Evolutionary conservation across 2,329 filamentous ascomycete genomes (phyloP).

Genomic region (Aspergillus costaricaensis): DNA sequence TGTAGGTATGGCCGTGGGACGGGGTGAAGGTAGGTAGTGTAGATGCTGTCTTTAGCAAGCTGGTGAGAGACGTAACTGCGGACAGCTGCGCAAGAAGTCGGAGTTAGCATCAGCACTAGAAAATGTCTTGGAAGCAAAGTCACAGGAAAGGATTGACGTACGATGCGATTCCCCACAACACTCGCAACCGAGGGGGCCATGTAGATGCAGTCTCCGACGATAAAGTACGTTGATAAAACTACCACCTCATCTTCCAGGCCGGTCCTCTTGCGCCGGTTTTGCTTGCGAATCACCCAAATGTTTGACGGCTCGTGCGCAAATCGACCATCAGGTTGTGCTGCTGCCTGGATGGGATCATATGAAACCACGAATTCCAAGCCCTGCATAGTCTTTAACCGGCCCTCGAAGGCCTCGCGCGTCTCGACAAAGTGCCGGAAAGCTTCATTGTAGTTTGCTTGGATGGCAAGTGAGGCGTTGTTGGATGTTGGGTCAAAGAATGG

Average conservation of each 20-base stretch:
- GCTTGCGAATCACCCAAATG: slow-evolving; percentile 64
- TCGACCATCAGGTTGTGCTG: slow-evolving; percentile 43
- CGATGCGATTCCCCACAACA: slow-evolving; percentile 57
- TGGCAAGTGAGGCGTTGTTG: slow-evolving; percentile 60
- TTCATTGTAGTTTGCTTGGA: slow-evolving; percentile 54
- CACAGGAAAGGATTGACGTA: slow-evolving; percentile 33
- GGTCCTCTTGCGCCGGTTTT: slow-evolving; percentile 50
- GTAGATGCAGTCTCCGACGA: slow-evolving; percentile 62
- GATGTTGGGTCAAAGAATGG: slow-evolving; percentile 65
- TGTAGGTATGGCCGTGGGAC: slow-evolving; percentile 61
- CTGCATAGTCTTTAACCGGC: slow-evolving; percentile 53
- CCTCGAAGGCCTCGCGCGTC: slow-evolving; percentile 60
- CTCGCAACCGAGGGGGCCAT: slow-evolving; percentile 64
- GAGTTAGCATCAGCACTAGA: neutral
- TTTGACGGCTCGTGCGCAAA: slow-evolving; percentile 50
- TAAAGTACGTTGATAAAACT: slow-evolving; percentile 60
- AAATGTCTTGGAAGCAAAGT: neutral
- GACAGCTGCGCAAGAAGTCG: slow-evolving; percentile 47
- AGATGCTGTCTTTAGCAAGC: slow-evolving; percentile 56
- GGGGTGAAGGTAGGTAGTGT: slow-evolving; percentile 60
- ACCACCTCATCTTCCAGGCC: slow-evolving; percentile 52
- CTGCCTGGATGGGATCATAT: slow-evolving; percentile 56
- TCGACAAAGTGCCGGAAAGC: slow-evolving; percentile 53
- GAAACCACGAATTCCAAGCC: slow-evolving; percentile 63
- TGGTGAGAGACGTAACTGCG: slow-evolving; percentile 57